phyloP scores from a whole-genome alignment of 2,329 filamentous ascomycete species.

The Sarocladium brachiariae region DNA sequence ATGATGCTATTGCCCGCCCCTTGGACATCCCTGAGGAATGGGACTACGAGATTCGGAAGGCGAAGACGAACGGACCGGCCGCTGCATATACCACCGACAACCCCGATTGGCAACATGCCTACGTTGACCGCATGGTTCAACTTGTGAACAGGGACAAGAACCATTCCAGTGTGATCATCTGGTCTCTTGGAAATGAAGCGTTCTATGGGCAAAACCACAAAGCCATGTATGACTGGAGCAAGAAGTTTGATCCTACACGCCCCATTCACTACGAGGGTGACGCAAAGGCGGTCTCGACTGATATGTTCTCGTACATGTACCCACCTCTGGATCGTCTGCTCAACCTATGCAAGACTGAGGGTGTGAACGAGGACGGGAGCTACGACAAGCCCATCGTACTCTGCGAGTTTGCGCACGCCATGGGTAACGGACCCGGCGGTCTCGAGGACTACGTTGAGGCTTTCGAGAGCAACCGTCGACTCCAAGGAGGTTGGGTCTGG shows the following conservation, averaged over 20 bases:
- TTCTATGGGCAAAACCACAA: constrained; percentile 63
- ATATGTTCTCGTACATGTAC: constrained; percentile 64
- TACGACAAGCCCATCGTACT: constrained; percentile 42
- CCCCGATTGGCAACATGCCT: constrained; percentile 54
- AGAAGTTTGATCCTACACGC: constrained; percentile 46
- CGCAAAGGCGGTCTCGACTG: constrained; percentile 46
- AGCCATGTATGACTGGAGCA: constrained; percentile 61
- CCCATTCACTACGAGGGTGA: constrained; percentile 63
- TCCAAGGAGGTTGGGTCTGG: constrained; percentile 64
- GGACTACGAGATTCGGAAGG: constrained; percentile 10
- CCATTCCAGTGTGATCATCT: constrained; percentile 60
- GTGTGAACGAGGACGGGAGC: constrained; percentile 5
- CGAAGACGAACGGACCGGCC: constrained; percentile 14
- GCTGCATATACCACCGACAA: constrained; percentile 53
- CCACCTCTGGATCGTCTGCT: constrained; percentile 34
- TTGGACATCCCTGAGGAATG: constrained; percentile 5
- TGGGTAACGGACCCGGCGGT: constrained; percentile 68
- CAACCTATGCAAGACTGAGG: constrained; percentile 9
- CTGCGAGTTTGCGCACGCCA: constrained; percentile 55
- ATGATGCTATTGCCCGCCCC: constrained; percentile 10
- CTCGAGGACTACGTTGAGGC: constrained; percentile 61
- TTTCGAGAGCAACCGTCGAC: constrained; percentile 52
- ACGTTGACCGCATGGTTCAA: constrained; percentile 59
- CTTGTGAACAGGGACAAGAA: constrained; percentile 55
- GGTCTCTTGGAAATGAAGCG: constrained; percentile 66